Conservation (phyloP, 2,329 filamentous ascomycete species). For the Keithomyces neogunnii region DNA sequence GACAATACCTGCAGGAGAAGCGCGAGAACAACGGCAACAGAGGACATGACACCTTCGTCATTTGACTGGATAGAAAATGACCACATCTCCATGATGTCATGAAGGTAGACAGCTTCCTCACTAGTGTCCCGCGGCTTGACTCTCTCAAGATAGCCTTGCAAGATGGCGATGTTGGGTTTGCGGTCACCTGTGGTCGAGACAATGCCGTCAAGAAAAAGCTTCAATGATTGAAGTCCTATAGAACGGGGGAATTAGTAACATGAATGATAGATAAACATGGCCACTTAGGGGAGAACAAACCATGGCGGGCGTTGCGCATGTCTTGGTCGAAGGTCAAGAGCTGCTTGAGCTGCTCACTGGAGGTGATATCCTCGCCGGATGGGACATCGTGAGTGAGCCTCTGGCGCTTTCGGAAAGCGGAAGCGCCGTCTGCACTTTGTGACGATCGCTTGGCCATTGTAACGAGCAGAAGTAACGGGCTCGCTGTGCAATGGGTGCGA, state of each 20-base stretch:
- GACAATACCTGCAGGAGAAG: constrained; percentile 75
- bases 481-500: constrained; percentile 1
- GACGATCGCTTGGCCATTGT: constrained; percentile 38
- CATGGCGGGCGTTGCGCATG: constrained; percentile 56
- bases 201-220: constrained; percentile 61
- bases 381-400: constrained; percentile 49
- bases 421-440: constrained; percentile 29
- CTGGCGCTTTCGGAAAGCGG: constrained; percentile 41
- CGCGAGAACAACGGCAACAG: constrained; percentile 71
- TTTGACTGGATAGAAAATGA: constrained; percentile 70
- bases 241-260: background rate
- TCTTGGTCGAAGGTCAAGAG: constrained; percentile 67
- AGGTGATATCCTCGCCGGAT: constrained; percentile 52
- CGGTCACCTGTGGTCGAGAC: constrained; percentile 37
- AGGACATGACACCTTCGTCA: constrained; percentile 72
- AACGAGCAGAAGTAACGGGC: background rate
- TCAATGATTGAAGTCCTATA: constrained; percentile 59
- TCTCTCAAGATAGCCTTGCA: constrained; percentile 60
- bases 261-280: background rate
- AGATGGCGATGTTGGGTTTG: constrained; percentile 41
- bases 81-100: constrained; percentile 83
- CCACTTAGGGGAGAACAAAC: constrained; percentile 24
- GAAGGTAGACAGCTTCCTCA: constrained; percentile 53
- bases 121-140: constrained; percentile 37
- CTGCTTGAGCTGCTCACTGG: constrained; percentile 57